These are phyloP conservation scores for Exserohilum turcica DNA, from an alignment of 2,329 filamentous ascomycete genomes.

Conservation along the genomic window DNA sequence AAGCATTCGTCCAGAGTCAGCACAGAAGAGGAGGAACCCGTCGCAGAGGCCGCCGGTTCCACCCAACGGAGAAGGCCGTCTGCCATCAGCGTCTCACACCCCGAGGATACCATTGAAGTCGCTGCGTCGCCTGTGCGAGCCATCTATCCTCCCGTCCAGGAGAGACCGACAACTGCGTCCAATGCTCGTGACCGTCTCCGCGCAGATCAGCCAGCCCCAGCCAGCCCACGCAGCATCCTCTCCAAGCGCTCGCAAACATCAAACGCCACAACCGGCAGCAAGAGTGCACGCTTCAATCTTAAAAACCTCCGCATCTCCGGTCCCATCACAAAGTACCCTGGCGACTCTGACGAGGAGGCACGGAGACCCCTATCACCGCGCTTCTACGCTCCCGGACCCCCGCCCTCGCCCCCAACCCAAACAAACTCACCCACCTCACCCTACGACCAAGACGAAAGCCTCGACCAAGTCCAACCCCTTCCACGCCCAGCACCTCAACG, in stretches of 20 bases:
- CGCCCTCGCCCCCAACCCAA: slow-evolving; percentile 57
- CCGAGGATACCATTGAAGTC: slow-evolving; percentile 33
- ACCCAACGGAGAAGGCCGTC: slow-evolving; percentile 29
- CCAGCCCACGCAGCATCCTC: slow-evolving; percentile 45
- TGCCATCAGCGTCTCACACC: slow-evolving; percentile 37
- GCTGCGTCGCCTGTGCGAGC: slow-evolving; percentile 52
- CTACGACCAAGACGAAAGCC: slow-evolving; percentile 41
- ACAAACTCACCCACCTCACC: slow-evolving; percentile 42
- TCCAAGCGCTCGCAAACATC: slow-evolving; percentile 45
- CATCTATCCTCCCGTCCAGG: slow-evolving; percentile 53
- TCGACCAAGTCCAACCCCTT: slow-evolving; percentile 45
- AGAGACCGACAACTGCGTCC: slow-evolving; percentile 32
- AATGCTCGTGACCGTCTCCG: slow-evolving; percentile 23
- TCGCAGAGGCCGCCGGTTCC: not conserved
- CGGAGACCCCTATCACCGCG: slow-evolving; percentile 62
- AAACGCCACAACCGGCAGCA: slow-evolving; percentile 45
- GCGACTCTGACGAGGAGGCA: slow-evolving; percentile 52
- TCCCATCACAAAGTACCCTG: slow-evolving; percentile 55
- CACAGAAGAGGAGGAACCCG: slow-evolving; percentile 27
- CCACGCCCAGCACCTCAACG: slow-evolving; percentile 45
- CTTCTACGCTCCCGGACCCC: slow-evolving; percentile 58
- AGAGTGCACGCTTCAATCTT: slow-evolving; percentile 53
- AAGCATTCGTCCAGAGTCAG: slow-evolving; percentile 46
- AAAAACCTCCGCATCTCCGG: slow-evolving; percentile 64
- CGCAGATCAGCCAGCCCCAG: slow-evolving; percentile 23